phyloP scores from a whole-genome alignment of 805 yeast genomes.

The Candida silvicultrix region DNA sequence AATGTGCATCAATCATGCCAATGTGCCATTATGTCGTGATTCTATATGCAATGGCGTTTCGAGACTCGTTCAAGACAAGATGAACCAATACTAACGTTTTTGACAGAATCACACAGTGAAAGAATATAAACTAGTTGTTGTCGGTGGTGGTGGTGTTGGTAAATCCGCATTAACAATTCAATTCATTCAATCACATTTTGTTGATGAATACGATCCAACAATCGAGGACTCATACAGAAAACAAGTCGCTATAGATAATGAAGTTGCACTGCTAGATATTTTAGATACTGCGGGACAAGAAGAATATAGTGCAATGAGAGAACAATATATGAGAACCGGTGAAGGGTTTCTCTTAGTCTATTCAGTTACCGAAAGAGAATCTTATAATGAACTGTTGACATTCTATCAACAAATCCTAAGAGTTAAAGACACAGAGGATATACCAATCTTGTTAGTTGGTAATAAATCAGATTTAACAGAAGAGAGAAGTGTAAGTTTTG shows the following conservation, averaged over 20 bases:
- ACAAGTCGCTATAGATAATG: constrained; percentile 77
- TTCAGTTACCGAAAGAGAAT: constrained; percentile 75
- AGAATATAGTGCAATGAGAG: constrained; percentile 90
- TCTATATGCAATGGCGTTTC: too few species aligned
- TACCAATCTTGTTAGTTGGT: constrained; percentile 78
- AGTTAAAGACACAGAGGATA: constrained; percentile 69
- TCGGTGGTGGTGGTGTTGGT: constrained; percentile 99
- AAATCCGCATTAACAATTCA: constrained; percentile 95
- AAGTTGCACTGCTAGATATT: constrained; percentile 74
- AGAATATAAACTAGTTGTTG: constrained; percentile 91
- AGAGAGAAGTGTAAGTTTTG: constrained; percentile 66
- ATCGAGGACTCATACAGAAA: constrained; percentile 91
- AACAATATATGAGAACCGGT: constrained; percentile 93
- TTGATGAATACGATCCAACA: constrained; percentile 97
- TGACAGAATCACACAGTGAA: constrained; percentile 33
- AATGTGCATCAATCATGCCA: too few species aligned
- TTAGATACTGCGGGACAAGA: constrained; percentile 99
- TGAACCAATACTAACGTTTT: neutral
- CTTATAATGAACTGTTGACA: constrained; percentile 77
- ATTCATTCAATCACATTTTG: constrained; percentile 89
- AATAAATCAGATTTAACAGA: constrained; percentile 71
- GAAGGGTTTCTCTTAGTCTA: constrained; percentile 90
- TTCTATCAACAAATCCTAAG: constrained; percentile 76
- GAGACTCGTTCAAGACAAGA: too few species aligned
- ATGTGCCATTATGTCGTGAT: too few species aligned